These are phyloP conservation scores for Syzygium malaccense DNA, from an alignment of 441 rosid species.

Conservation along the genomic window DNA sequence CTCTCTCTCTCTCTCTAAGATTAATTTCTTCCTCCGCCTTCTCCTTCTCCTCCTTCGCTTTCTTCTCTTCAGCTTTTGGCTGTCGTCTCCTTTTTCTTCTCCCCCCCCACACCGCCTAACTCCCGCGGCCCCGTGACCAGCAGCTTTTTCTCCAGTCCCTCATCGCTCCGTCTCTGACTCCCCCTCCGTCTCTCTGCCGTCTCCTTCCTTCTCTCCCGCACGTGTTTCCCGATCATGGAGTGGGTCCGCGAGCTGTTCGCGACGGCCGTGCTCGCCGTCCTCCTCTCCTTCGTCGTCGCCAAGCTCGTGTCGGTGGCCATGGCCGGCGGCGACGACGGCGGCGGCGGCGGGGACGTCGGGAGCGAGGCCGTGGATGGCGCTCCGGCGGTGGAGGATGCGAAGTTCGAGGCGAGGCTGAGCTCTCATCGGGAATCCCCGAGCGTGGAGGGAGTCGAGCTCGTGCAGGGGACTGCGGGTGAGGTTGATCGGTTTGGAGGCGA, in stretches of 20 bases:
- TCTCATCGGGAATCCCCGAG: constrained; percentile 13
- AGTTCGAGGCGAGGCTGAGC: constrained; percentile 19
- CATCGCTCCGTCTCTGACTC: too few relatives aligned
- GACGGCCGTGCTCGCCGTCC: constrained; percentile 47
- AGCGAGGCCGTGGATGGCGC: constrained; percentile 11
- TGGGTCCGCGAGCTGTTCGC: constrained; percentile 44
- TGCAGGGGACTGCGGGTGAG: constrained; percentile 11
- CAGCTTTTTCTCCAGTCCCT: neutral
- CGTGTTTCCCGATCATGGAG: constrained; percentile 35
- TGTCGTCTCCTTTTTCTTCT: neutral
- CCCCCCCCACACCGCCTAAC: too few relatives aligned
- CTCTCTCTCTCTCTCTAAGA: neutral
- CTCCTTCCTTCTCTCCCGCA: neutral
- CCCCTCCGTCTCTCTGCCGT: neutral
- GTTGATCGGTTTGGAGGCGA: constrained; percentile 32
- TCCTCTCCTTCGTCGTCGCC: constrained; percentile 61
- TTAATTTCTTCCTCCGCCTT: neutral
- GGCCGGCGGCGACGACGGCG: constrained; percentile 10
- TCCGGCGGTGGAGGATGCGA: constrained; percentile 23
- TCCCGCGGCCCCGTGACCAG: too few relatives aligned
- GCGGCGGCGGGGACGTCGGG: neutral
- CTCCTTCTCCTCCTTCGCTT: neutral
- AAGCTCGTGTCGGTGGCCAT: constrained; percentile 47
- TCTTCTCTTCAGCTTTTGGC: neutral
- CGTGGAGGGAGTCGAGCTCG: constrained; percentile 18